Evolutionary conservation across 2,329 filamentous ascomycete species (phyloP).

Genomic region (Cladorrhinum sp.): DNA sequence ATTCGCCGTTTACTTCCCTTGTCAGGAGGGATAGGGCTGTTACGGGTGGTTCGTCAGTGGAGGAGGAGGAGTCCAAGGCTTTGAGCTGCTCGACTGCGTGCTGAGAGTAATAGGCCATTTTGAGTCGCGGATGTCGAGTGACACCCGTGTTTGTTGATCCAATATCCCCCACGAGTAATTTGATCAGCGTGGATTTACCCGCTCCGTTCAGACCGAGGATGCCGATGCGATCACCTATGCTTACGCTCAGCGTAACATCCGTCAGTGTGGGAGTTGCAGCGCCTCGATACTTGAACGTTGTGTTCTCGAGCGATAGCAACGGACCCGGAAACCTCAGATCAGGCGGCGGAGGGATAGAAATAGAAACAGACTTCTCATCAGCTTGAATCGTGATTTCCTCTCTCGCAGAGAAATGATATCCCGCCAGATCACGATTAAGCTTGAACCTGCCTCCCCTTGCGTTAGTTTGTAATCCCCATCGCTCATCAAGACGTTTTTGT

Average conservation of each 20-base stretch:
- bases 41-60: slow-evolving; percentile 36
- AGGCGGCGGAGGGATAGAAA: slow-evolving; percentile 59
- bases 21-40: slow-evolving; percentile 66
- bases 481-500: slow-evolving; percentile 80
- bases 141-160: slow-evolving; percentile 54
- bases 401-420: slow-evolving; percentile 57
- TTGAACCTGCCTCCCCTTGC: slow-evolving; percentile 75
- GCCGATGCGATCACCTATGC: slow-evolving; percentile 71
- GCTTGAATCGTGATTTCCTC: slow-evolving; percentile 69
- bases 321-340: slow-evolving; percentile 74
- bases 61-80: slow-evolving; percentile 45
- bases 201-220: slow-evolving; percentile 76
- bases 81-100: slow-evolving; percentile 71
- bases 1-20: slow-evolving; percentile 47
- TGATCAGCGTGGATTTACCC: slow-evolving; percentile 77
- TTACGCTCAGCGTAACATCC: slow-evolving; percentile 65
- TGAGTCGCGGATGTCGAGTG: slow-evolving; percentile 64
- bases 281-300: slow-evolving; percentile 60
- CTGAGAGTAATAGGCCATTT: slow-evolving; percentile 75
- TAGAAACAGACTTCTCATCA: slow-evolving; percentile 57
- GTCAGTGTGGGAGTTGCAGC: slow-evolving; percentile 43
- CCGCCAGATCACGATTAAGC: slow-evolving; percentile 69
- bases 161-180: slow-evolving; percentile 57
- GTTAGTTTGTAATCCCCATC: slow-evolving; percentile 72
- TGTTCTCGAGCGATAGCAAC: slow-evolving; percentile 68